Evolutionary conservation across 345 rosid species (phyloP).

Genomic region (Boechera retrofracta): DNA sequence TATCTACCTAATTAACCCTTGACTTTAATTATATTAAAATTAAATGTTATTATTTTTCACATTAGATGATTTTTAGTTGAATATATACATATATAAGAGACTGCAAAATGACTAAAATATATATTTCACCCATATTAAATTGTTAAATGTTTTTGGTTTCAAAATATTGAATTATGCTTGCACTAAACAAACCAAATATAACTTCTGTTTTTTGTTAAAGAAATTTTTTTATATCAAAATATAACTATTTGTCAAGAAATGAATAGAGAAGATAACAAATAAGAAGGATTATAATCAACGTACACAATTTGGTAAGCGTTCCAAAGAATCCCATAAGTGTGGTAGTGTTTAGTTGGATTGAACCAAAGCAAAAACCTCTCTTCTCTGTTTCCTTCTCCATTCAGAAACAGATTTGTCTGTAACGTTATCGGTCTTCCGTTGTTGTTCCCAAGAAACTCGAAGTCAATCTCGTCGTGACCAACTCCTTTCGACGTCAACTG

Average conservation of each 20-base stretch:
- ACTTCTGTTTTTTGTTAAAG: too few species aligned
- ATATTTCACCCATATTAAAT: too few species aligned
- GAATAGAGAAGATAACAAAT: not conserved
- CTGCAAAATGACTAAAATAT: too few species aligned
- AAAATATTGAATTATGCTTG: not conserved
- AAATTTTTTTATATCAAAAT: not conserved
- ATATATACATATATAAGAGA: too few species aligned
- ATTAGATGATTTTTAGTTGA: too few species aligned
- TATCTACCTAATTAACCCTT: too few species aligned
- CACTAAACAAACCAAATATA: not conserved
- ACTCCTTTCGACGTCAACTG: constrained; percentile 51
- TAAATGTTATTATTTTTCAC: too few species aligned
- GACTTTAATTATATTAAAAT: too few species aligned
- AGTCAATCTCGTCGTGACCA: constrained; percentile 70
- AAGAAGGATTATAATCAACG: constrained; percentile 23
- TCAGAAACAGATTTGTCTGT: constrained; percentile 70
- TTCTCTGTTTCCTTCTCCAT: constrained; percentile 67
- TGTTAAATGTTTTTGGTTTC: too few species aligned
- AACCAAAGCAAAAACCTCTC: constrained; percentile 76
- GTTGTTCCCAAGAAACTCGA: constrained; percentile 74
- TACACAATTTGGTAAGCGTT: constrained; percentile 77
- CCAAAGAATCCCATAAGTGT: constrained; percentile 69
- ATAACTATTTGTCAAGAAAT: not conserved
- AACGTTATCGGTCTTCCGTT: constrained; percentile 60
- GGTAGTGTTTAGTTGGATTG: constrained; percentile 63